Evolutionary conservation across 352 stramenopile species (phyloP), one percentile per base, ranked within the genome.

Genomic region (Pythium coloratum): DNA sequence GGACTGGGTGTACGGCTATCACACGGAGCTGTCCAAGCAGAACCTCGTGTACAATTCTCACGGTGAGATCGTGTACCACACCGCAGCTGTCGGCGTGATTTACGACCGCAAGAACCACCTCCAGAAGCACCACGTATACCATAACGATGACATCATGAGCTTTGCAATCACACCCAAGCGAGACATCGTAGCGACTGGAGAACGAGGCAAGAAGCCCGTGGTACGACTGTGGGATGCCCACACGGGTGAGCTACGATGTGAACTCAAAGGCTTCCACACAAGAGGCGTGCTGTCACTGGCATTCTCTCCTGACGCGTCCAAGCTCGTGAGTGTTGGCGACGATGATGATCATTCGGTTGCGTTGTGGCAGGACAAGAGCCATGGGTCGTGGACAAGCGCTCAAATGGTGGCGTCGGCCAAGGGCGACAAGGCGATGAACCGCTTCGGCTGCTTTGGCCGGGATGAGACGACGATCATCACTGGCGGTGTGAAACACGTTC

Each of bases 121-220:
- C 8, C 92, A 98, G 68, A 87, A 80, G 61, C 87, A 95, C 46
- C 88, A 96, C 49, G 20, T 89, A 4, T 81, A 78, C 8, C 89
- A 96, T 59, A 91, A 78, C 16, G 91, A 98, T 56, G 91, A 97
- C 64, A 92, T 98, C 28, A 78, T 92, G 44, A 94, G 85, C 50
- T 84, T 98, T 57, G 76, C 81, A 12, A 71, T 95, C 33, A 86
- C 91, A 40, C 33, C 80, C 0, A 78, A 77, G 26, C 71, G 83
- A 3, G 76, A 82, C 28, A 75, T 97, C n/a, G 81, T 96, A 3
- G 93, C 92, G 10, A 97, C 90, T 0, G 93, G 90, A 26, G 86
- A 97, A 50, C 76, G 84, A 3, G 90, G 89, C 9, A 93, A 94
- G 63, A 85, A 85, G 14, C 82, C 83, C 0, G 65, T 69, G 30